phyloP scores from a whole-genome alignment of 108 stramenopile genomes.

The Stephanodiscus minutulus region DNA sequence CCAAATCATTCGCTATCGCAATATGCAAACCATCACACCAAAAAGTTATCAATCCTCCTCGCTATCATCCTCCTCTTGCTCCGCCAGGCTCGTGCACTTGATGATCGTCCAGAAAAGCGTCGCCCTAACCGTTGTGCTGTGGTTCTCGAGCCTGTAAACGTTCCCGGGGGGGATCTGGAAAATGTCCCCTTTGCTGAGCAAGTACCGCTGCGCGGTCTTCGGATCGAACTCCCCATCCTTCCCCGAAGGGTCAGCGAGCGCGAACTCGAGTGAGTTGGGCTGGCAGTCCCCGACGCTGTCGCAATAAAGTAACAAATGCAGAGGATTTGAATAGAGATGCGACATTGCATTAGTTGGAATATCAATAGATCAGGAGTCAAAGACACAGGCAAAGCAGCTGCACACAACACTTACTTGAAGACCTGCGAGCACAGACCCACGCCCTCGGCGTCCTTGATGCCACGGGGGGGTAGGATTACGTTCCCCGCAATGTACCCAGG shows the following conservation, averaged over 20 bases:
- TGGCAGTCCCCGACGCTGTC: conserved; percentile 82
- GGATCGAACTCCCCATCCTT: conserved; percentile 76
- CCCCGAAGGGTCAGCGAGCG: conserved; percentile 72
- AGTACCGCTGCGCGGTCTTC: conserved; percentile 84
- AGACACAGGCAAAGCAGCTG: no score
- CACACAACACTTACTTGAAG: conserved; percentile 52
- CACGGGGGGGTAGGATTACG: conserved; percentile 80
- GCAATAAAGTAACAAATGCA: no score
- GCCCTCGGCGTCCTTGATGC: conserved; percentile 90
- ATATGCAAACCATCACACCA: neutral
- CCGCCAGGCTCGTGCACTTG: conserved; percentile 44
- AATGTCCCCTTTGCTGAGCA: conserved; percentile 89
- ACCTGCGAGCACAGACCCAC: conserved; percentile 87
- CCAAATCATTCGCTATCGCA: no score
- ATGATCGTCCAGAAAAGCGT: conserved; percentile 93
- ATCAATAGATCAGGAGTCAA: no score
- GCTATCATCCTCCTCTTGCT: conserved; percentile 39
- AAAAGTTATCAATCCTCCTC: conserved; percentile 15
- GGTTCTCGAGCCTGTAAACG: conserved; percentile 92
- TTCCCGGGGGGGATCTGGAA: conserved; percentile 96
- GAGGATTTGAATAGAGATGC: no score
- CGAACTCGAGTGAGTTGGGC: conserved; percentile 80
- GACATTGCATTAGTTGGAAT: no score
- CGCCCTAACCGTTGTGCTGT: conserved; percentile 67
- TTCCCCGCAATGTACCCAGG: conserved; percentile 90